These are phyloP conservation scores for Lolium perenne DNA, from an alignment of 176 grass and related monocot species.

Conservation along the genomic window DNA sequence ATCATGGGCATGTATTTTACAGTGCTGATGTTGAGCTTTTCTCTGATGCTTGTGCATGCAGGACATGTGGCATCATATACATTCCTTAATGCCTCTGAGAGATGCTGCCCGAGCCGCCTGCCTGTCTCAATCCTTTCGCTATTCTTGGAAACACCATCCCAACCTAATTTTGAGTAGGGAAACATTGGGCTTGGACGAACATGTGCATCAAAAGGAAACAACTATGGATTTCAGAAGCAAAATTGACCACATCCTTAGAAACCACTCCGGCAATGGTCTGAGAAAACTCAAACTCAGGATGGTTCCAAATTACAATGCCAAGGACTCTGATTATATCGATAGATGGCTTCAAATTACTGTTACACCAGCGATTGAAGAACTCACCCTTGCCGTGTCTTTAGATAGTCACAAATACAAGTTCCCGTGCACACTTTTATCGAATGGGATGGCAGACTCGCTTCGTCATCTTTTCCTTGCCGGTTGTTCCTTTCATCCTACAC, in stretches of 20 bases:
- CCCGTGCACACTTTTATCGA: background rate
- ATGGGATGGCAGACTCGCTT: background rate
- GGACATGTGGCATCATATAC: constrained; percentile 21
- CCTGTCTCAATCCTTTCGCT: background rate
- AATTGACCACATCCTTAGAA: constrained; percentile 17
- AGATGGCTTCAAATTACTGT: background rate
- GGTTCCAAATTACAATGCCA: background rate
- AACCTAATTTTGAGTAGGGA: background rate
- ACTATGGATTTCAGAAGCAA: background rate
- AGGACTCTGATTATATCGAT: background rate
- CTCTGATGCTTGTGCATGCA: constrained; percentile 17
- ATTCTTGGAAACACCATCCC: background rate
- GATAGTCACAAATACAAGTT: background rate
- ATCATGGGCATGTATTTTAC: background rate
- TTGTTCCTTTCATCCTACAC: constrained; percentile 18
- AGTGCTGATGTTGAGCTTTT: constrained; percentile 6
- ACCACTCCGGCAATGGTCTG: constrained; percentile 1
- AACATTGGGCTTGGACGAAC: background rate
- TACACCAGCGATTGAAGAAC: constrained; percentile 9
- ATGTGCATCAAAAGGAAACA: background rate
- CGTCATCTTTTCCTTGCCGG: background rate
- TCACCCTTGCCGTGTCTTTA: background rate
- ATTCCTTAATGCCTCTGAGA: constrained; percentile 17
- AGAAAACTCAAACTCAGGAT: background rate
- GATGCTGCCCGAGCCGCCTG: constrained; percentile 8